Conservation (phyloP, 441 rosid genomes). For the Biscutella laevigata region DNA sequence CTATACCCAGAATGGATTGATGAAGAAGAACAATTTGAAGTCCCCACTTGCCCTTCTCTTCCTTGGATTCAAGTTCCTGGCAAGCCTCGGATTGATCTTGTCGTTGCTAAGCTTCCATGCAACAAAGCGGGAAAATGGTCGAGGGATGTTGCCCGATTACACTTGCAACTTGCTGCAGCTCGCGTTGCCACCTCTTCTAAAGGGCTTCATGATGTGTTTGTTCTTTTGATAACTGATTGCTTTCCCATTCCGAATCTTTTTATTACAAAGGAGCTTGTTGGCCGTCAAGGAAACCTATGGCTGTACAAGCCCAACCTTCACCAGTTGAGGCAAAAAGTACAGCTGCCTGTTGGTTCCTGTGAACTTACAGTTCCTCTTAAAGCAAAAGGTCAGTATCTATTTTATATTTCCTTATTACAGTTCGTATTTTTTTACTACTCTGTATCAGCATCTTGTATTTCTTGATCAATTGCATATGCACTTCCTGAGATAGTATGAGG, state of each 20-base stretch:
- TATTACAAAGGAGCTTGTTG: conserved; percentile 57
- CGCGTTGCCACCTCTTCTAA: conserved; percentile 65
- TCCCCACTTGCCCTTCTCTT: conserved; percentile 65
- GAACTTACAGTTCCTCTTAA: conserved; percentile 73
- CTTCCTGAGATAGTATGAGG: too few species aligned
- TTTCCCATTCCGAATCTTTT: conserved; percentile 71
- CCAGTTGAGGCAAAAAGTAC: conserved; percentile 48
- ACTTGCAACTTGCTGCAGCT: conserved; percentile 74
- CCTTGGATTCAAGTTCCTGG: conserved; percentile 58
- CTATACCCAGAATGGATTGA: conserved; percentile 88
- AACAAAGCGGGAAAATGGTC: conserved; percentile 53
- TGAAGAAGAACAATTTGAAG: conserved; percentile 74
- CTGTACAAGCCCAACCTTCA: conserved; percentile 60
- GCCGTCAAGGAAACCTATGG: conserved; percentile 53
- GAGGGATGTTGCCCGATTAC: conserved; percentile 75
- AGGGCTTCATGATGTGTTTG: conserved; percentile 58
- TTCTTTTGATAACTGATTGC: conserved; percentile 60
- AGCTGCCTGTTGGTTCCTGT: conserved; percentile 75
- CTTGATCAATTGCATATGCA: too few species aligned
- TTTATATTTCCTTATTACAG: too few species aligned
- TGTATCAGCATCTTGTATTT: too few species aligned
- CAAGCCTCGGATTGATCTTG: conserved; percentile 64
- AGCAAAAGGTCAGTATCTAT: conserved; percentile 82
- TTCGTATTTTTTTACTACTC: too few species aligned
- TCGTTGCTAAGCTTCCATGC: conserved; percentile 76